Base-by-base conservation (phyloP, 371 early-diverging fungal genomes). In the Enterospora canceri region DNA sequence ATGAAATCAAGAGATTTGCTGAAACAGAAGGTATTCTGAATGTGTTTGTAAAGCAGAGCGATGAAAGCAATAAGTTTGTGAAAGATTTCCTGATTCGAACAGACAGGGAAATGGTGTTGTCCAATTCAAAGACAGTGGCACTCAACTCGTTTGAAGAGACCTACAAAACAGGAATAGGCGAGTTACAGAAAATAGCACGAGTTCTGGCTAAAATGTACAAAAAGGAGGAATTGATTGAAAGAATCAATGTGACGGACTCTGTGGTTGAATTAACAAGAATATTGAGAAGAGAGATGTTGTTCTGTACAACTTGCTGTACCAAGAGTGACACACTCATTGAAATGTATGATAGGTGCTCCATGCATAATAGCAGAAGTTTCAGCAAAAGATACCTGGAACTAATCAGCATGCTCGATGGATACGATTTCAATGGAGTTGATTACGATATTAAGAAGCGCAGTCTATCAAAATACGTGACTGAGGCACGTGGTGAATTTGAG, bases 311-410 rank as follows among this genome's bases (percentile, higher is more conserved):
- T 30, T 60, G 61, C 23, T 16, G 18, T 24, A 33, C 15, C 2
- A 8, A 47, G 23, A 46, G 19, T 48, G 61, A 60, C 47, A 16
- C 56, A 3, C 12, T 16, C 18, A 18, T 5, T 21, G 48, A 60
- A 32, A 60, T 60, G 61, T 5, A 5, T 21, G 47, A 46, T 46
- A 40, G n/a, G n/a, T 40, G 40, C n/a, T n/a, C 40, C 8, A 40
- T 12, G 8, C 40, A 40, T 40, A 40, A 40, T 8, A 12, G 8
- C n/a, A 40, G n/a, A 12, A n/a, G n/a, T 40, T 40, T n/a, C n/a
- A n/a, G 8, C 8, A 40, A 40, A 40, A 40, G 40, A 40, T n/a
- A 40, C 8, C 40, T 40, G 8, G 8, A 8, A n/a, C 8, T 40
- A 12, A 8, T 40, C n/a, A n/a, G 12, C n/a, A n/a, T 12, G 8